Evolutionary conservation across 345 rosid species (phyloP), one percentile per base, ranked within the genome.

Genomic region (Carallia pectinifolia): DNA sequence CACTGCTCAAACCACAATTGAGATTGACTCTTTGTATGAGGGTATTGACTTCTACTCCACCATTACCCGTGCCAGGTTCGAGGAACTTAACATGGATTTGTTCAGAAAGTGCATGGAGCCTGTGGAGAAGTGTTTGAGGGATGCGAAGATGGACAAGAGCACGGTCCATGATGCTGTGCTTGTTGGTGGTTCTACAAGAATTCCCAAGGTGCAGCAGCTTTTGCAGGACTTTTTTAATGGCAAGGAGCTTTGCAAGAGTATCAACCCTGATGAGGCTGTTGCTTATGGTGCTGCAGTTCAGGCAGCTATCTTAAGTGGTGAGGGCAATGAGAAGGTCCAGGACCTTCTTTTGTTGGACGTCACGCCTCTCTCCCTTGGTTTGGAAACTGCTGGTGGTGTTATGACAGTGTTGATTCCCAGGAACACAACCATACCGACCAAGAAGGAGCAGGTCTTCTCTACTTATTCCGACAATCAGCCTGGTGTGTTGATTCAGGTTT

Each of bases 261-360:
- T 88, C 75, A 90, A 90, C 82, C 96, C 90, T 0, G 90, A 90
- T 44, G 96, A 90, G 80, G 96, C 92, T 4, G 94, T 90, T 79
- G 96, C 93, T 16, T 88, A 87, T 18, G 94, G 96, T 79, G 96
- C 96, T 53, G 96, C 91, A 2, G 93, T 90, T 39, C 93, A 90
- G 71, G 91, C 93, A 59, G 96, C 96, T 66, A 90, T 90, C 54
- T 86, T 90, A 79, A 86, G 91, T 2, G 93, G 82, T 67, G 88
- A 90, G 76, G 92, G 93, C 44, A 88, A 88, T 18, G 96, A 90
- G 88, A 90, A 88, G 82, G 96, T 88, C n/a, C 92, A 90, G 30
- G 96, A 90, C 77, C 92, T 90, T 63, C 73, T 90, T 13, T 82
- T 90, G 67, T 80, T 90, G 62, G 92, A 77, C 74, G 92, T 89